Evolutionary conservation across 2,329 filamentous ascomycete species (phyloP), one percentile per base, ranked within the genome.

Genomic region (Aspergillus quadricinctus): DNA sequence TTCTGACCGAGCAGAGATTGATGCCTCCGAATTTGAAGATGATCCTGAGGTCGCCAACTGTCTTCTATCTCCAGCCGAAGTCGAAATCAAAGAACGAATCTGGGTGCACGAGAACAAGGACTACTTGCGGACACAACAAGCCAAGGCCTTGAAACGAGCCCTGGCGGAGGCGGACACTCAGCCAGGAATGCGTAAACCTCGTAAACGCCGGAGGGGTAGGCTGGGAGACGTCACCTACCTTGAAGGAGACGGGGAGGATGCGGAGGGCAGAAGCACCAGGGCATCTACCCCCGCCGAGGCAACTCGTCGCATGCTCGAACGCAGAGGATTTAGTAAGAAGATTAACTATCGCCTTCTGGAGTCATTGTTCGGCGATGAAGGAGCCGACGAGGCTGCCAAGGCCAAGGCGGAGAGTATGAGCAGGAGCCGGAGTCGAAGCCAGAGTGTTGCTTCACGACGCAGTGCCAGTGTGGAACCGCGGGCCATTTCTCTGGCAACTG

Each of bases 51-150:
- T 99, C 4, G 78, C 82, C 57, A 89, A 89, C 65, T 96, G 92
- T 68, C 75, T 92, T 37, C 80, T 97, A 4, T 83, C 82, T 0
- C 83, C 87, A 1, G 83, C 85, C 3, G 92, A 97, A 75, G 84
- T 87, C 2, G 83, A 83, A 35, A 84, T 92, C 68, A 97, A 97
- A 72, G 92, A 97, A 72, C 85, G 86, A 57, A 89, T 97, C 52
- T 99, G 94, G 94, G 86, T 96, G 46, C 92, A 93, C 57, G 87
- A 92, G 69, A 97, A 99, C 73, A 92, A 94, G 70, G 91, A 95
- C 63, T 99, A 92, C 83, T 80, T 99, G 41, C 89, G 93, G 8
- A 83, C 86, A 50, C 88, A 95, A 69, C 92, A 97, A 68, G 86
- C 89, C 58, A 96, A 94, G 72, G 81, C 88, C 6, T 88, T 95